Evolutionary conservation across 2,329 filamentous ascomycete species (phyloP).

Genomic region (Seiridium cupressi): DNA sequence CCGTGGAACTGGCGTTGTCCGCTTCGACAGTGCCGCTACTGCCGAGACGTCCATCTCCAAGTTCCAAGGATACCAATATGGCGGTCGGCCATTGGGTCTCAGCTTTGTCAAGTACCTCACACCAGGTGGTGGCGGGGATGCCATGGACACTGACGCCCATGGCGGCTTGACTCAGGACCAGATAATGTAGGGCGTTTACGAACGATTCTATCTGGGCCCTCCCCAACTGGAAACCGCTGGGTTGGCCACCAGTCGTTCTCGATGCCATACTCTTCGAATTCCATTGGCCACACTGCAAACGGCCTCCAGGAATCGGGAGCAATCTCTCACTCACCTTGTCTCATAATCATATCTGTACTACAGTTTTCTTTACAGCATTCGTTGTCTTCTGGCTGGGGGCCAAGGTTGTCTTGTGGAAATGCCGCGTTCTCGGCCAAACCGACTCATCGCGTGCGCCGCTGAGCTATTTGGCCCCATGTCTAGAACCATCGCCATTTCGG

Average conservation of each 20-base stretch:
- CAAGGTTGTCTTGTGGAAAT: background rate
- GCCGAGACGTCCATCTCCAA: constrained; percentile 94
- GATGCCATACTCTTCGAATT: background rate
- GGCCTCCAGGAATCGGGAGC: background rate
- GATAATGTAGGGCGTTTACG: constrained; percentile 69
- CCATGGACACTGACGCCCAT: constrained; percentile 80
- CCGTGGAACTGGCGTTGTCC: constrained; percentile 92
- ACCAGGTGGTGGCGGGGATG: constrained; percentile 59
- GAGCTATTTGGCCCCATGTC: too few species aligned
- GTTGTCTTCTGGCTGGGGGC: background rate
- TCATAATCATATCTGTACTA: constrained; percentile 7
- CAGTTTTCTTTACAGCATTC: background rate
- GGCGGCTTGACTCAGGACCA: constrained; percentile 90
- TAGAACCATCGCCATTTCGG: too few species aligned
- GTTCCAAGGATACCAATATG: constrained; percentile 97
- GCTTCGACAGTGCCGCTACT: constrained; percentile 79
- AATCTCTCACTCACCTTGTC: background rate
- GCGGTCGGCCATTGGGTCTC: constrained; percentile 87
- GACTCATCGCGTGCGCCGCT: too few species aligned
- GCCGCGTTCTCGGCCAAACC: too few species aligned
- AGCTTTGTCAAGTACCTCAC: constrained; percentile 93
- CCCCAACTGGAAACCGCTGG: too few species aligned
- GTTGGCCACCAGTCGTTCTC: too few species aligned
- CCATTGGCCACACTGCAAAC: background rate
- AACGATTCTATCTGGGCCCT: too few species aligned